Conservation (phyloP, 2,329 filamentous ascomycete genomes). For the Ascochyta clinopodiicola region DNA sequence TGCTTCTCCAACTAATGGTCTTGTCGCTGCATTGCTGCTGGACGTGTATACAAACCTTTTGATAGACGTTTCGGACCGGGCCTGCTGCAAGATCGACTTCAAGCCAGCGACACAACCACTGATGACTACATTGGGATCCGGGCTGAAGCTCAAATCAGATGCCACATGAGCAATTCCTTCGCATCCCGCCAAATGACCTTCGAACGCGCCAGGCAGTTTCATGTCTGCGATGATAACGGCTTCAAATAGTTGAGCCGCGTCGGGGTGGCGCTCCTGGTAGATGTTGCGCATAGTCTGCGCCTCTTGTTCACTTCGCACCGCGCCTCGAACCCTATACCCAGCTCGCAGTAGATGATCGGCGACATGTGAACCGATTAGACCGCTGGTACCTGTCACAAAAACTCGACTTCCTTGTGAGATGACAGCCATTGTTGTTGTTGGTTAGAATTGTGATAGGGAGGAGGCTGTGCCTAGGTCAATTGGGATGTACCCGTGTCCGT, state of each 20-base stretch:
- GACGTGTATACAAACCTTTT: conserved; percentile 11
- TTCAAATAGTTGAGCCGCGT: neutral
- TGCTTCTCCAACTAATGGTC: neutral
- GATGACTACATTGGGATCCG: conserved; percentile 7
- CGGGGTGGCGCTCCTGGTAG: neutral
- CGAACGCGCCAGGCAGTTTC: conserved; percentile 1
- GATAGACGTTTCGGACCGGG: neutral
- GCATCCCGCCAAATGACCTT: conserved; percentile 1
- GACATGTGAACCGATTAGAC: conserved; percentile 42
- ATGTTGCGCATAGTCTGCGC: conserved; percentile 1
- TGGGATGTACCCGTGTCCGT: no score
- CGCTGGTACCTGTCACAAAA: conserved; percentile 42
- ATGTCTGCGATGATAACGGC: conserved; percentile 1
- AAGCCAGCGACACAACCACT: conserved; percentile 1
- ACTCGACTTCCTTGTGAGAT: conserved; percentile 28
- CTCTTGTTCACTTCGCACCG: conserved; percentile 28
- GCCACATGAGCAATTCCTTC: conserved; percentile 2
- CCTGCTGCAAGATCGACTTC: neutral
- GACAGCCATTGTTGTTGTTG: neutral
- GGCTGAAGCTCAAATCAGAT: conserved; percentile 2
- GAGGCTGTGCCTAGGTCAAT: no score
- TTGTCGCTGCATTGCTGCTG: conserved; percentile 10
- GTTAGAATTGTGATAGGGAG: no score
- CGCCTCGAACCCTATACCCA: conserved; percentile 43
- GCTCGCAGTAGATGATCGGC: conserved; percentile 37